Base-by-base conservation (phyloP, 441 rosid genomes). In the Populus hybrid region DNA sequence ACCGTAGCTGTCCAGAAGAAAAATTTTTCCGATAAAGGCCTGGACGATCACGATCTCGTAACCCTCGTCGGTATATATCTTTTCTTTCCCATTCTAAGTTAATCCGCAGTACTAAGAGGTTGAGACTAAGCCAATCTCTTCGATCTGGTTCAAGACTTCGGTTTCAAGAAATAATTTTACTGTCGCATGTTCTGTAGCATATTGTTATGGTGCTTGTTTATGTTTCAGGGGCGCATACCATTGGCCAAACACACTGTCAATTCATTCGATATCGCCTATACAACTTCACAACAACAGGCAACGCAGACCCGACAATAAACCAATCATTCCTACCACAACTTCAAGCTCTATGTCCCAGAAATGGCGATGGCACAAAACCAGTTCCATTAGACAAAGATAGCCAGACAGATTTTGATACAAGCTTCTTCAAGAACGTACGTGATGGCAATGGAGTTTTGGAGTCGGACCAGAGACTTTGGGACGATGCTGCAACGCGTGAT, bases 161-260 rank as follows among this genome's bases (percentile, higher is more conserved):
- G 53, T 46, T 46, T 46, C 53, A 11, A 3, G 12, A 9, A 40
- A 9, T 40, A 2, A 40, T 6, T 67, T 46, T 9, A 34, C n/a
- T 28, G 19, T 12, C 16, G 16, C 9, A 16, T 72, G 28, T 7
- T 18, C 21, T 34, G 46, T 18, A 21, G 36, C 30, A 35, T 75
- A 38, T 38, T 42, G 5, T 23, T 2, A 61, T 10, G 11, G 11
- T 26, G 38, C 12, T 57, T n/a, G 2, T 67, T 30, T 10, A 19
- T 63, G 40, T 76, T 71, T 61, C 86, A 91, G 92, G 97, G 59
- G 94, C 89, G 67, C 97, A 91, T 74, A 87, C 93, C 16, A 88
- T 91, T 11, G 94, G 97, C 10, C 91, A 88, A 88, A 90, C 94
- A 6, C 89, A 90, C 64, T 92, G 97, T 78, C 78, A 63, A n/a